Base-by-base conservation (phyloP, 768 basidiomycete species). In the Trametes villosa region DNA sequence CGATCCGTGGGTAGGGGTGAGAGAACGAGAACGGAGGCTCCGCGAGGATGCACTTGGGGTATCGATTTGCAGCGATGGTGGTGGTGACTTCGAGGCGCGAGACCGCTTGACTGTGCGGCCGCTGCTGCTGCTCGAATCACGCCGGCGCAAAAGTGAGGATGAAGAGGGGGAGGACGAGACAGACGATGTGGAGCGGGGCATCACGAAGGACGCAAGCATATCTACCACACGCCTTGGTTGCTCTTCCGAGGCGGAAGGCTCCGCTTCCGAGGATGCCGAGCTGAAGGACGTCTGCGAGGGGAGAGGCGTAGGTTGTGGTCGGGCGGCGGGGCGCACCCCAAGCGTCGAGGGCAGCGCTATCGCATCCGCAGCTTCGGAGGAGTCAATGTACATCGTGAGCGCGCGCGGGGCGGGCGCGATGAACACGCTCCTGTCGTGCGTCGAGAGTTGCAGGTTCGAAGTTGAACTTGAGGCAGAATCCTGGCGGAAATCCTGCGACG, bases 321-420 rank as follows among this genome's bases (percentile, higher is more conserved):
- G 57, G 26, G 67, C 47, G 2, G 67, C 20, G 0, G 71, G 62
- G 45, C 87, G 83, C 2, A 89, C 67, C 22, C 91, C 91, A 40
- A 91, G 76, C 0, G 91, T 92, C 8, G 88, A 86, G 7, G 91
- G 91, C 1, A 92, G 73, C 12, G 77, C 66, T 47, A 92, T 84
- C 9, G 75, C 65, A n/a, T 79, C 75, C 15, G 80, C 76, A 65
- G 86, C 83, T 27, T 81, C 74, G 4, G 79, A 76, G 11, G 86
- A 83, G 53, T 82, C 86, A 36, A 89, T 79, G 67, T 86, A 91
- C 71, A 90, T 86, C 1, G 91, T 92, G 36, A 93, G 68, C 2
- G 91, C 89, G 38, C 89, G 81, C 1, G 91, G 89, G 9, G 91
- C 81, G 27, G 86, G 88, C 0, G 89, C 75, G 53, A 92, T 74